Evolutionary conservation across 148 eudicot species (phyloP), one percentile per base, ranked within the genome.

Genomic region (Nyssa sinensis): DNA sequence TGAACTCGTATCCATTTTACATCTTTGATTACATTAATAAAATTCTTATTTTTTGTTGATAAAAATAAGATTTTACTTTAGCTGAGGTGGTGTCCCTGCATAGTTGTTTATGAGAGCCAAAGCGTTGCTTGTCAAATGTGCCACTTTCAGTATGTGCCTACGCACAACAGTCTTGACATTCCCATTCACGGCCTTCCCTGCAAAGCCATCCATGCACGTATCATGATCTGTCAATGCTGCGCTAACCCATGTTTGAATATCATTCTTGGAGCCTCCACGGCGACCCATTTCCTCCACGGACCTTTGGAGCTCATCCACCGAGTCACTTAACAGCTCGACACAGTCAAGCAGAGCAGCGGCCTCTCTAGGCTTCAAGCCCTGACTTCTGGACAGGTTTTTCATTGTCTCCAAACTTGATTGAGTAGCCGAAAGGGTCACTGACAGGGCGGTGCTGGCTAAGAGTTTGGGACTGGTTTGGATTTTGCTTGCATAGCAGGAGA

Each of bases 201-300:
- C 71, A 47, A 84, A 81, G 23, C 68, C 84, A 3, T 84, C 82
- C 75, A 69, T 69, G 70, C 87, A 84, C 8, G 84, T 76, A 2
- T 73, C 82, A 3, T 75, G 80, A 53, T 81, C 74, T 7, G 87
- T 84, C 37, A 81, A 8, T 0, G 87, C 87, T 0, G 87, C 75
- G 61, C 87, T 84, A 0, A 83, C 82, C 87, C 87, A 84, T 0
- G 87, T 84, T 17, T 81, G 74, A 19, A 81, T 75, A 35, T 81
- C 78, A 24, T 69, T 84, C 23, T 23, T 44, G 12, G 29, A 9
- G n/a, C 75, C 27, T 19, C 37, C 2, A 62, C 19, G 17, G 16
- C 5, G 21, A 6, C 65, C 58, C 74, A 84, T 71, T 58, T 74
- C 76, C n/a, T 62, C 47, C 1, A 80, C 27, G 29, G 83, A 74